These are phyloP conservation scores for Yamadazyma friedrichii DNA, from an alignment of 1,139 yeast genomes.

Conservation along the genomic window DNA sequence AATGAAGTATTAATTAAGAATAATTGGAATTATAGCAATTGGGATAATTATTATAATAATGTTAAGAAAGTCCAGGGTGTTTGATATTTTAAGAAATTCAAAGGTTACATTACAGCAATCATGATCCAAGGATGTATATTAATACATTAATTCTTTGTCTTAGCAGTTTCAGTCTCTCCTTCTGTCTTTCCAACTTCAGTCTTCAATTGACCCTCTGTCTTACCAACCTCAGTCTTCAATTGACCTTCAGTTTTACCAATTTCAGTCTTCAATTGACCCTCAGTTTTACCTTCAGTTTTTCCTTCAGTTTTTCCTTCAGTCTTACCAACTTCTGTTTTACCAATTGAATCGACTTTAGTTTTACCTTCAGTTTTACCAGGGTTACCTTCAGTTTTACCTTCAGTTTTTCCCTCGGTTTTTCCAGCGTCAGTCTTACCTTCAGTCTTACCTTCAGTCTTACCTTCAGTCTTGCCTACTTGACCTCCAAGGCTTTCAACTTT, in stretches of 20 bases:
- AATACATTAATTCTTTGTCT: too few species aligned
- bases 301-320: constrained; percentile 13
- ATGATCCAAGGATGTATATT: too few species aligned
- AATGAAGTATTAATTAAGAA: constrained; percentile 16
- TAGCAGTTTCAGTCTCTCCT: not conserved
- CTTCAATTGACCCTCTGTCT: constrained; percentile 9
- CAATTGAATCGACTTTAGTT: constrained; percentile 8
- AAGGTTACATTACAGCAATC: too few species aligned
- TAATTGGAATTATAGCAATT: constrained; percentile 15
- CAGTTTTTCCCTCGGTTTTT: constrained; percentile 6
- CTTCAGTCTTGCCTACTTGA: not conserved
- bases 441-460: constrained; percentile 18
- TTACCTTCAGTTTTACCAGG: constrained; percentile 11
- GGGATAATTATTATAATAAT: constrained; percentile 17
- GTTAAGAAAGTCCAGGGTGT: constrained; percentile 8
- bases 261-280: constrained; percentile 12
- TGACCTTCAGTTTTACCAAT: constrained; percentile 6
- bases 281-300: constrained; percentile 8
- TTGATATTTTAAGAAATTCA: not conserved
- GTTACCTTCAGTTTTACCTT: constrained; percentile 18
- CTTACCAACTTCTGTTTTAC: constrained; percentile 12
- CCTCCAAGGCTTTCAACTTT: constrained; percentile 6
- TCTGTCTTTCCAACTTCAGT: constrained; percentile 6
- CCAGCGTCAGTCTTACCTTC: constrained; percentile 4
- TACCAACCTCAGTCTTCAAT: constrained; percentile 9